Percentiles rank a stretch among this genome's conserved stretches.
phyloP scores from a whole-genome alignment of 495 filamentous ascomycete genomes.

The Thozetella sp. region DNA sequence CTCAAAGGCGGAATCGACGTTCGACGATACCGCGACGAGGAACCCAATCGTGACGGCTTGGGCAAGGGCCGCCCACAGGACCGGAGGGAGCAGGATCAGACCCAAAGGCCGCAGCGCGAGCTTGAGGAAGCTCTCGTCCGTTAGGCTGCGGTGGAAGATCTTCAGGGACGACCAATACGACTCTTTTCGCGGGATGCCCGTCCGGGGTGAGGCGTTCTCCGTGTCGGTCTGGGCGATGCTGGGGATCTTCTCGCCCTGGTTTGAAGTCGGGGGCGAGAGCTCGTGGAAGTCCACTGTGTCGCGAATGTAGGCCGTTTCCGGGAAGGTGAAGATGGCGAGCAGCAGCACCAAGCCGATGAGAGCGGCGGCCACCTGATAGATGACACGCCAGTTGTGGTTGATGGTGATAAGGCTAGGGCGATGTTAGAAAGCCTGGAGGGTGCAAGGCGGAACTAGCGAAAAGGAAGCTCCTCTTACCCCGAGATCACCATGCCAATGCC shows the following conservation, averaged over 20 bases:
- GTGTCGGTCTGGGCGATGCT: constrained; percentile 2
- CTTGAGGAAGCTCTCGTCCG: constrained; percentile 43
- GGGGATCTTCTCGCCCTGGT: not conserved
- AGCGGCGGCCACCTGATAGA: constrained; percentile 50
- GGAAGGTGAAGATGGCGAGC: constrained; percentile 51
- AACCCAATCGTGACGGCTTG: constrained; percentile 55
- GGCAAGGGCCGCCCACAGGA: constrained; percentile 51
- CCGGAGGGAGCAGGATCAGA: constrained; percentile 46
- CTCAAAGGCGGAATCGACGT: constrained; percentile 47
- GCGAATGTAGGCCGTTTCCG: constrained; percentile 49
- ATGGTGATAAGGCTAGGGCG: constrained; percentile 47
- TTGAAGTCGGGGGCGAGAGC: not conserved
- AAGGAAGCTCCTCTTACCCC: constrained; percentile 21
- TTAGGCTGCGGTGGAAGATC: constrained; percentile 38
- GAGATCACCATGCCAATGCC: constrained; percentile 48
- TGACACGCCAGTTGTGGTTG: constrained; percentile 45
- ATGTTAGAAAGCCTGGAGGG: not conserved
- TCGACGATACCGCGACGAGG: constrained; percentile 53
- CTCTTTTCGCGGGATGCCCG: constrained; percentile 13
- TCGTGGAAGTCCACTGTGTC: constrained; percentile 2
- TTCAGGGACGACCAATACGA: constrained; percentile 35
- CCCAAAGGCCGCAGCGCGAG: constrained; percentile 49
- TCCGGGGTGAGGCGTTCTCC: not conserved
- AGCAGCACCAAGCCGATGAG: constrained; percentile 44
- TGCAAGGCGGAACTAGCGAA: not conserved